Base-by-base conservation (phyloP, 352 stramenopile genomes). In the Phytophthora colocasiae region DNA sequence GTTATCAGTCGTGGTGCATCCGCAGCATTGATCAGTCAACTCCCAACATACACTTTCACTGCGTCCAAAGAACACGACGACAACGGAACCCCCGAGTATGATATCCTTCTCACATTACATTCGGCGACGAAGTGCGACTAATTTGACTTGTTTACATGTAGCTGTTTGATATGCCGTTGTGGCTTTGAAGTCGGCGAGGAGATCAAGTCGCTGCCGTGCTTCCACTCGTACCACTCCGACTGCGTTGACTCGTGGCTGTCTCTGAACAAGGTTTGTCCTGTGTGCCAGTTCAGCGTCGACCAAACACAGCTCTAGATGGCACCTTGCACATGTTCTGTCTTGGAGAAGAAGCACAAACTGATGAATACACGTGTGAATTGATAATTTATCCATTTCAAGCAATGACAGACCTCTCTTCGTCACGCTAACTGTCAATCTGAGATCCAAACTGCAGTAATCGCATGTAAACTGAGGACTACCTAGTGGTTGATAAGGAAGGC, bases 181-280 rank as follows among this genome's bases (percentile, higher is more conserved):
- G 75, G 92, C 32, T 98, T 98, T 54, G 72, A 86, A 62, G 69
- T 87, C 10, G 92, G 92, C 36, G 95, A 98, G 49, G 83, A 97
- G 69, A 92, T 98, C 73, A 96, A 97, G 68, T 97, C 90, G 31
- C 71, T 98, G 47, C 93, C 93, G 27, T 98, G 95, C 68, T 97
- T 97, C 62, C 95, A 98, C 66, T 96, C 86, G 31, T 98, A 98
- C 63, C 95, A 98, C 72, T 94, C 83, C 62, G 86, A 96, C 34
- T 98, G 95, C 69, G 90, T 98, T 46, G 93, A 98, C 69, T 87
- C 83, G 56, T 98, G 95, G 95, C 77, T 98, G 7, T 82, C 74
- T n/a, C 76, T 93, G 11, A 96, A 97, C 81, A 96, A 96, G 62
- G 89, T 94, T 15, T 98, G 95, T 62, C 95, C 95, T 15, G 83